These are phyloP conservation scores for Blastobotrys malaysiensis DNA, from an alignment of 1,139 yeast genomes.

Conservation along the genomic window DNA sequence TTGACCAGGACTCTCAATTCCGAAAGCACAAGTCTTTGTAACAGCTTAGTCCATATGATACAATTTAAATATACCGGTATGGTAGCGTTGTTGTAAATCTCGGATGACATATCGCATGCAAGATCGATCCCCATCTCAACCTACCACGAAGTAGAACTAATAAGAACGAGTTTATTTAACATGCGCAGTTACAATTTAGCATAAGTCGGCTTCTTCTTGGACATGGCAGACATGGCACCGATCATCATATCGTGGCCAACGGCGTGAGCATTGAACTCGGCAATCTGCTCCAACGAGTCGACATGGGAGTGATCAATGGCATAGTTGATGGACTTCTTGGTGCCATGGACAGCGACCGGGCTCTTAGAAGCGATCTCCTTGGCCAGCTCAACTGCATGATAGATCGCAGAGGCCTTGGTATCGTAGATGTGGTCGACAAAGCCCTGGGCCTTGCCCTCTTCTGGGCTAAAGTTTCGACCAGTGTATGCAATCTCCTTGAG, in stretches of 20 bases:
- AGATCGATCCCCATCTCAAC: too few relatives aligned
- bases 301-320: slow-evolving; percentile 44
- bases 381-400: slow-evolving; percentile 49
- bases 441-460: slow-evolving; percentile 55
- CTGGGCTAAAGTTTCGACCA: slow-evolving; percentile 51
- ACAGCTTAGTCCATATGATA: too few relatives aligned
- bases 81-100: too few relatives aligned
- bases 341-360: slow-evolving; percentile 61
- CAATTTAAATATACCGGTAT: too few relatives aligned
- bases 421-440: slow-evolving; percentile 47
- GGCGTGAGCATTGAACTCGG: slow-evolving; percentile 46
- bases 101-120: too few relatives aligned
- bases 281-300: slow-evolving; percentile 50
- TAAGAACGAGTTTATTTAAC: too few relatives aligned
- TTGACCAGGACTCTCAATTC: not conserved
- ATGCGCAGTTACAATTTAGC: slow-evolving; percentile 25
- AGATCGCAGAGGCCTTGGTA: slow-evolving; percentile 47
- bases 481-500: slow-evolving; percentile 60
- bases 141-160: too few relatives aligned
- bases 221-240: slow-evolving; percentile 29
- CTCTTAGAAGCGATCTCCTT: slow-evolving; percentile 43
- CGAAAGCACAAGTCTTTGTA: too few relatives aligned
- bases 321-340: slow-evolving; percentile 53
- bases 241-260: slow-evolving; percentile 35
- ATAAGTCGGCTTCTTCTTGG: slow-evolving; percentile 30